A percentile compares a stretch with the other conserved stretches of the same genome.
phyloP scores from a whole-genome alignment of 768 basidiomycete species.

The Tulasnella sp. region DNA sequence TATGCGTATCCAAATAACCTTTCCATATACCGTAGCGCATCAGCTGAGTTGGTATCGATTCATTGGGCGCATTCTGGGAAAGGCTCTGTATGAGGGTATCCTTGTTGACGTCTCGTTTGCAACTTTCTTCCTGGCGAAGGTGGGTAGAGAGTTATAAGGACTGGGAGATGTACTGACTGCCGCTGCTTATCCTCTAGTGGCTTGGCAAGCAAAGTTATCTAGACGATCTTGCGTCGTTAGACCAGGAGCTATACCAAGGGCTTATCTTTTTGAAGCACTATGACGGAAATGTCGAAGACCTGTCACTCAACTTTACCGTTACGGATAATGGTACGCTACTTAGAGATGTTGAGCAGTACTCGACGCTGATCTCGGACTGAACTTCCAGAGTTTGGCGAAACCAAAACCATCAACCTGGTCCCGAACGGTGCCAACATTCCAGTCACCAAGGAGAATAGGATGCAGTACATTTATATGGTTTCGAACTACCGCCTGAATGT shows the following conservation, averaged over 20 bases:
- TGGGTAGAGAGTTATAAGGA: too few species aligned
- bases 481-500: slow-evolving; percentile 79
- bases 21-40: slow-evolving; percentile 40
- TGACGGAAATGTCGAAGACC: slow-evolving; percentile 70
- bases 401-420: slow-evolving; percentile 64
- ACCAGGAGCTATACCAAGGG: slow-evolving; percentile 86
- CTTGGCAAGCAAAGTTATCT: slow-evolving; percentile 84
- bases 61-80: slow-evolving; percentile 87
- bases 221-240: slow-evolving; percentile 85
- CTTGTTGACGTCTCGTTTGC: slow-evolving; percentile 92
- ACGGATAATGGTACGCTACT: slow-evolving; percentile 62
- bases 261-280: slow-evolving; percentile 91
- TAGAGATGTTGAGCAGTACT: neutral
- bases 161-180: neutral
- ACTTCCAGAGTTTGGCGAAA: slow-evolving; percentile 64
- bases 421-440: slow-evolving; percentile 70
- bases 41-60: slow-evolving; percentile 88
- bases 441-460: slow-evolving; percentile 79
- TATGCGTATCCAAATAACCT: neutral
- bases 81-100: slow-evolving; percentile 94
- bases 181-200: slow-evolving; percentile 44
- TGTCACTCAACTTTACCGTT: slow-evolving; percentile 82
- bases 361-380: neutral
- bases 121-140: slow-evolving; percentile 86
- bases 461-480: slow-evolving; percentile 82